Percentiles rank a stretch among this genome's conserved stretches.
Evolutionary conservation across 1,139 yeast genomes (phyloP).

Genomic region (Pichia sp.): DNA sequence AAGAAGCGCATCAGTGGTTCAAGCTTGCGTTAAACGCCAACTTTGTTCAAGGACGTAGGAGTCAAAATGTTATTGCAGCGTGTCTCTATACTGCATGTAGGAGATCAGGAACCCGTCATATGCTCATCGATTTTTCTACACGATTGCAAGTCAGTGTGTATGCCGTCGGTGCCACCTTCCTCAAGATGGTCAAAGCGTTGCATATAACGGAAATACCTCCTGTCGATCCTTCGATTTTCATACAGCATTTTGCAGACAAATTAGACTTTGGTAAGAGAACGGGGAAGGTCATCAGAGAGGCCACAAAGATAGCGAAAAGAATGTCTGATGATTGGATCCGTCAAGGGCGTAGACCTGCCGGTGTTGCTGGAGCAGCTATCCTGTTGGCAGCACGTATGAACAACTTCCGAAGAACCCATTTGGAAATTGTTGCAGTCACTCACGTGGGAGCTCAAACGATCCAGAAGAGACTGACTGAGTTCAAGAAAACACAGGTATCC

Average conservation of each 20-base stretch:
- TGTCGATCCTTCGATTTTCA: slow-evolving; percentile 90
- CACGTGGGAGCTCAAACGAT: slow-evolving; percentile 93
- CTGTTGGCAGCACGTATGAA: slow-evolving; percentile 94
- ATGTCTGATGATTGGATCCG: slow-evolving; percentile 96
- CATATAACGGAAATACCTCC: slow-evolving; percentile 74
- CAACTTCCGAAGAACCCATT: slow-evolving; percentile 83
- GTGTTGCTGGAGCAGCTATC: slow-evolving; percentile 96
- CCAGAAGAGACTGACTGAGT: slow-evolving; percentile 85
- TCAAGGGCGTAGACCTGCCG: slow-evolving; percentile 97
- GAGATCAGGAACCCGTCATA: slow-evolving; percentile 83
- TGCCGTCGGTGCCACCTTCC: slow-evolving; percentile 91
- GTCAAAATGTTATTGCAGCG: slow-evolving; percentile 92
- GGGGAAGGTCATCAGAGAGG: slow-evolving; percentile 78
- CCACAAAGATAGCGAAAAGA: slow-evolving; percentile 77
- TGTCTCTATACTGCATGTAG: slow-evolving; percentile 94
- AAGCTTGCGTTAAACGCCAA: slow-evolving; percentile 77
- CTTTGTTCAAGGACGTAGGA: slow-evolving; percentile 91
- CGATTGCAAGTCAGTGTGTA: slow-evolving; percentile 86
- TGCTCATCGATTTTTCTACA: slow-evolving; percentile 92
- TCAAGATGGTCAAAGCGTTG: slow-evolving; percentile 80
- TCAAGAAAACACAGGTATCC: slow-evolving; percentile 73
- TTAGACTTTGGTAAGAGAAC: slow-evolving; percentile 70
- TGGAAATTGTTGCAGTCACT: slow-evolving; percentile 92
- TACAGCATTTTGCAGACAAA: slow-evolving; percentile 88
- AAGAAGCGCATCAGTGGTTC: slow-evolving; percentile 86